Evolutionary conservation across 1,284 basidiomycete species (phyloP).

Genomic region (Ceratorhiza oryzae-sativae): DNA sequence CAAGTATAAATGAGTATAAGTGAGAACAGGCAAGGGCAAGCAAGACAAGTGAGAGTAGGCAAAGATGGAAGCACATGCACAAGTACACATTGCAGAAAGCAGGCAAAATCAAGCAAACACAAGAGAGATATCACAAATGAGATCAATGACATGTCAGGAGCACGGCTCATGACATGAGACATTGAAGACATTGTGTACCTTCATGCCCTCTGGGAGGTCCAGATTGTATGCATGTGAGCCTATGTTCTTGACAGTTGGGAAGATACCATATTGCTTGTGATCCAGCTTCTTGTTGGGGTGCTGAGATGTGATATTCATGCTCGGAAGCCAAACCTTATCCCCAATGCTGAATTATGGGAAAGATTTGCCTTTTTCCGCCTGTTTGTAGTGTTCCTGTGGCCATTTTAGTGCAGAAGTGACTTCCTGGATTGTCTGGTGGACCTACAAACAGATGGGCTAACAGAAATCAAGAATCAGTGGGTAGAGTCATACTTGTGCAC

Average conservation of each 20-base stretch:
- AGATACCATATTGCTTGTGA: conserved; percentile 22
- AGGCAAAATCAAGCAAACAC: too few species aligned
- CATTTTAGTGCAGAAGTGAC: not conserved
- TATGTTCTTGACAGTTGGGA: not conserved
- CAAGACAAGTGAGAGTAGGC: too few species aligned
- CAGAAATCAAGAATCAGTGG: too few species aligned
- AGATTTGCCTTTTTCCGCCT: not conserved
- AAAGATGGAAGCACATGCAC: too few species aligned
- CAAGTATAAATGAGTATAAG: too few species aligned
- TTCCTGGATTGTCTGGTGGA: not conserved
- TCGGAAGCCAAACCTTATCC: not conserved
- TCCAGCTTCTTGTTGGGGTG: conserved; percentile 10
- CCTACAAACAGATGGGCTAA: too few species aligned
- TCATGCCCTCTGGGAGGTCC: conserved; percentile 13
- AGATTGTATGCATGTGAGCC: conserved; percentile 11
- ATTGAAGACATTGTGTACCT: conserved; percentile 6
- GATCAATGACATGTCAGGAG: too few species aligned
- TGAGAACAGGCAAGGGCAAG: too few species aligned
- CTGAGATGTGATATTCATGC: not conserved
- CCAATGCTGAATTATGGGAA: not conserved
- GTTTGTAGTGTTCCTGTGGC: not conserved
- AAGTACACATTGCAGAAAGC: too few species aligned
- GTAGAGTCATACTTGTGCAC: too few species aligned
- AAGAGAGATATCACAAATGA: too few species aligned
- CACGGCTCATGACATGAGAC: too few species aligned